Evolutionary conservation across 2,329 filamentous ascomycete species (phyloP).

Genomic region (Lachnellula cervina): DNA sequence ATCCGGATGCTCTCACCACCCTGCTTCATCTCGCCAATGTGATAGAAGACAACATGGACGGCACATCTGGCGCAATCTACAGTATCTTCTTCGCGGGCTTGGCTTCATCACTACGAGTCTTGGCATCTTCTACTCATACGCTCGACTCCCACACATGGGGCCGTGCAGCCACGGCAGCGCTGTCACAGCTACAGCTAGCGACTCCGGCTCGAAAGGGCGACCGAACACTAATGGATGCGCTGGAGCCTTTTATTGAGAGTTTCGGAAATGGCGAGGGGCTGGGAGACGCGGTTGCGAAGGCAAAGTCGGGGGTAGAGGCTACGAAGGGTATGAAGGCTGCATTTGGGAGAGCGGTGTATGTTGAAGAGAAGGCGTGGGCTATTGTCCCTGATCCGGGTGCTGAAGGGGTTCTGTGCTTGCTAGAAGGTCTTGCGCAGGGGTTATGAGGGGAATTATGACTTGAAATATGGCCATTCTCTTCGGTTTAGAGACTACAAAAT

Average conservation of each 20-base stretch:
- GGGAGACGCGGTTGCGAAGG: slow-evolving; percentile 42
- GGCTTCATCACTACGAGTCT: not conserved
- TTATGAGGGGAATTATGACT: no score
- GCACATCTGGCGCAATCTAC: slow-evolving; percentile 31
- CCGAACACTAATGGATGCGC: slow-evolving; percentile 30
- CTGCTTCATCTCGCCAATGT: slow-evolving; percentile 25
- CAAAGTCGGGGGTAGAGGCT: slow-evolving; percentile 42
- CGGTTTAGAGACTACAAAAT: no score
- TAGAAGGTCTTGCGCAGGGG: slow-evolving; percentile 13
- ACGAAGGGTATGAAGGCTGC: slow-evolving; percentile 52
- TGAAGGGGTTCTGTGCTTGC: slow-evolving; percentile 40
- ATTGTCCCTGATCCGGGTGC: slow-evolving; percentile 51
- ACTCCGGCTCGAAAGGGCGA: slow-evolving; percentile 29
- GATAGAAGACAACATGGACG: slow-evolving; percentile 30
- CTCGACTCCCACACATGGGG: slow-evolving; percentile 13
- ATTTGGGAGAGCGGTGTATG: slow-evolving; percentile 49
- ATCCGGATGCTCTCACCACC: slow-evolving; percentile 13
- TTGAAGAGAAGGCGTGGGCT: slow-evolving; percentile 44
- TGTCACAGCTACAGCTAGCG: slow-evolving; percentile 24
- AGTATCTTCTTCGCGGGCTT: slow-evolving; percentile 23
- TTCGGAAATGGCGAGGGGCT: slow-evolving; percentile 37
- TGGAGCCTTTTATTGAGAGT: slow-evolving; percentile 31
- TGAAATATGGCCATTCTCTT: no score
- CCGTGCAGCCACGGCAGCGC: slow-evolving; percentile 16
- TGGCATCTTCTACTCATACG: slow-evolving; percentile 20